Percentiles rank a stretch among this genome's conserved stretches.
phyloP scores from a whole-genome alignment of 2,329 filamentous ascomycete species.

The Aaosphaeria pasadenensis region DNA sequence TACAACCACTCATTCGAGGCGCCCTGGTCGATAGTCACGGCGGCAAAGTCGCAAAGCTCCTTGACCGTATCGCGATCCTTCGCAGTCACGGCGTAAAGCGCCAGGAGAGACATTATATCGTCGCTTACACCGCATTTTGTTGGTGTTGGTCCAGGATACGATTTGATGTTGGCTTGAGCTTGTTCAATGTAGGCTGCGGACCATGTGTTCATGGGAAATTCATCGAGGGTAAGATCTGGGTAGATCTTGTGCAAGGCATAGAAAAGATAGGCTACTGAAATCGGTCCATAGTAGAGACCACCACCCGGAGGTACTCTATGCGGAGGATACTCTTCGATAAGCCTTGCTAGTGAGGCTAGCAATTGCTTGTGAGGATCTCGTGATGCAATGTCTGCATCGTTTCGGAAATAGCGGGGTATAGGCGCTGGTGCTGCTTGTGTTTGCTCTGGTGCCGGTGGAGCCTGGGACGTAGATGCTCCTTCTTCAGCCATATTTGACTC shows the following conservation, averaged over 20 bases:
- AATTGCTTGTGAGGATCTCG: conserved; percentile 51
- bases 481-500: conserved; percentile 21
- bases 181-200: conserved; percentile 50
- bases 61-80: conserved; percentile 49
- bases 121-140: conserved; percentile 50
- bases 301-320: conserved; percentile 45
- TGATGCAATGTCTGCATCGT: conserved; percentile 33
- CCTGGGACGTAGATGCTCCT: conserved; percentile 3
- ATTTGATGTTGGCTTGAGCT: conserved; percentile 48
- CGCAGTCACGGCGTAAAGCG: conserved; percentile 49
- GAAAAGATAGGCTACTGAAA: conserved; percentile 50
- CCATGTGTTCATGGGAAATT: conserved; percentile 47
- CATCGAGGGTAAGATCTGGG: conserved; percentile 46
- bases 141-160: conserved; percentile 45
- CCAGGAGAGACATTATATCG: conserved; percentile 50
- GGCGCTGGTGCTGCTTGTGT: conserved; percentile 6
- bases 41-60: conserved; percentile 50
- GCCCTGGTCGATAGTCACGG: conserved; percentile 45
- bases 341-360: conserved; percentile 48
- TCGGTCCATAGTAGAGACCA: conserved; percentile 50
- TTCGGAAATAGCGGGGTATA: conserved; percentile 42
- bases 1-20: conserved; percentile 63
- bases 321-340: conserved; percentile 48
- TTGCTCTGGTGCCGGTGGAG: conserved; percentile 6
- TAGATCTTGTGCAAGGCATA: conserved; percentile 50